Evolutionary conservation across 2,329 filamentous ascomycete genomes (phyloP), one percentile per base, ranked within the genome.

Genomic region (Pseudogymnoascus sp.): DNA sequence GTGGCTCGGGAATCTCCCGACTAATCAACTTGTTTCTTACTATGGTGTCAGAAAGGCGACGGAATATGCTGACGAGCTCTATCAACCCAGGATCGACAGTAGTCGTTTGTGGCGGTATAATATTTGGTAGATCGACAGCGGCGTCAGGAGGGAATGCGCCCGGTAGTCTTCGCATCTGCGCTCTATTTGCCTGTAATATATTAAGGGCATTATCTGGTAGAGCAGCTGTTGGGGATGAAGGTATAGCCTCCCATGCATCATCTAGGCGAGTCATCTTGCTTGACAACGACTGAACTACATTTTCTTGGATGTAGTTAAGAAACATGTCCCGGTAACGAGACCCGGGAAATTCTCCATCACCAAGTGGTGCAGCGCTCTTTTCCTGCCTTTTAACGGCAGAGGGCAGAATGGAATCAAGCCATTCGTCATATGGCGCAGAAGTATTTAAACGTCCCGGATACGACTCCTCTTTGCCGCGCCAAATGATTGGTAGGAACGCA

Each of bases 401-500:
- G n/a, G 35, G 31, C 23, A 66, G 53, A 33, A 65, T 17, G 38
- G 37, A 42, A 31, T 66, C 59, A 19, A 73, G 29, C 68, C 70
- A 73, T 2, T 70, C 79, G 3, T 86, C 81, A 71, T 96, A 93
- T 0, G 80, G 74, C 17, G 75, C 75, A 26, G 33, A 38, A 4
- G 86, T 77, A 61, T 85, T 81, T 38, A 97, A 77, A n/a, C 85
- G 81, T 3, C 90, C 88, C 0, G 91, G 87, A 66, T 93, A 91
- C 1, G 87, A 85, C 72, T 96, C 90, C 69, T 96, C 90, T 71
- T 96, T 88, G 26, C 90, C 90, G 73, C 93, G 96, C 95, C 95
- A 99, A 38, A 96, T 87, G 66, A 99, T 91, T 0, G 96, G 96
- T 38, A 99, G 75, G 77, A 99, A 99, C 0, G 91, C 85, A 72